Evolutionary conservation across 331 rosid genomes (phyloP), one percentile per base, ranked within the genome.

Genomic region (Malus hybrid): DNA sequence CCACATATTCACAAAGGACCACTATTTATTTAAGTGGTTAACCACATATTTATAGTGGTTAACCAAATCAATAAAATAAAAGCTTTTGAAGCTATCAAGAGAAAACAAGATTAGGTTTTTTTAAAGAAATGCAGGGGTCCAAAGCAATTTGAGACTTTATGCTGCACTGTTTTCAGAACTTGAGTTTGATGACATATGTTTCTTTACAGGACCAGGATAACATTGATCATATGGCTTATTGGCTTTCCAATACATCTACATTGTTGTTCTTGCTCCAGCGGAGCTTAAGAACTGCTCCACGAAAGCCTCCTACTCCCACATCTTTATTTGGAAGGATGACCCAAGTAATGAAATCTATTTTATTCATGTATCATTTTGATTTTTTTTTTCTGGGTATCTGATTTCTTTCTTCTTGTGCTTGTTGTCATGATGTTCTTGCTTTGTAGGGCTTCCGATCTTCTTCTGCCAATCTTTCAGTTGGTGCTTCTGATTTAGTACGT

Each of bases 401-500:
- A 19, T 44, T 42, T 66, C 7, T 53, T n/a, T 67, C 24, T 68
- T 24, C 20, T 53, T 57, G 58, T 66, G 13, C 62, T 12, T 70
- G 28, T 72, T 68, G 26, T 71, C 26, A 74, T 44, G 62, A 57
- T 84, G 39, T 56, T 87, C 68, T 28, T 82, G n/a, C 79, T 80
- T 89, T 69, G 79, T 87, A 95, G 99, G 85, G 98, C 71, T 89
- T 95, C 78, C 98, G 97, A 56, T 89, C 97, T 70, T 89, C 95
- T 50, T 88, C 99, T 63, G 83, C 83, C 76, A 87, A 82, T 81
- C 87, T 93, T 73, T 86, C 92, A 22, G 86, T 93, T 82, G 84
- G 80, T 80, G 84, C 91, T 62, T 74, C 89, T 73, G 95, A 90
- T 83, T 70, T 87, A 46, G 90, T 82, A 71, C 90, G 89, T 65